Evolutionary conservation across 768 basidiomycete species (phyloP), one percentile per base, ranked within the genome.

Genomic region (Kwoniella sp.): DNA sequence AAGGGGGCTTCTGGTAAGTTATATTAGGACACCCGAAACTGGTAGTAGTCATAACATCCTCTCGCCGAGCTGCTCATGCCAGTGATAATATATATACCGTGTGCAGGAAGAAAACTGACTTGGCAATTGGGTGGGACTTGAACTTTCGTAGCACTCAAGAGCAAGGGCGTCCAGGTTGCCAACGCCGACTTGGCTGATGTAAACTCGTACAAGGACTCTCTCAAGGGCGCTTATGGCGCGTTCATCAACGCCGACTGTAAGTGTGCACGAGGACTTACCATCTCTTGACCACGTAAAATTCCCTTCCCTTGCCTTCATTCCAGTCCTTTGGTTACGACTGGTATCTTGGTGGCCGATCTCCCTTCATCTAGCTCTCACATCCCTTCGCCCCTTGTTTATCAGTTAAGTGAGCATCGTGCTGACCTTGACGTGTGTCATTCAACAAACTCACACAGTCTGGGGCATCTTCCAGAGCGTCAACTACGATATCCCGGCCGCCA

Each of bases 161-260:
- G 40, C 36, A 49, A 44, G 29, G 58, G 58, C 1, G 60, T 62
- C 19, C 15, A 36, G 29, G 46, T 55, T 1, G 40, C 51, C 10
- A 24, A 48, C 33, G 60, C 50, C 12, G 44, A 54, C 40, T 24
- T 62, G 53, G 52, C 33, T 21, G 53, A 62, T 48, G 26, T 40
- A 10, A 27, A 22, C 13, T 55, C 60, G 9, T 62, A 62, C 25
- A 15, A 25, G 21, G 24, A 19, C 21, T 4, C 24, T n/a, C 60
- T 62, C 22, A 15, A 55, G 22, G 60, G 51, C 6, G 46, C 46
- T 19, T 52, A 62, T 49, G 60, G 44, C 5, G 53, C 51, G 8
- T 62, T 53, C 22, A 21, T 62, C 33, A 53, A 62, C 15, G 52
- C 60, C 15, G 51, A 62, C 33, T 62, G 52, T 60, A 37, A 40